These are phyloP conservation scores for Colletotrichum sp. DNA, from an alignment of 2,329 filamentous ascomycete species.

Conservation along the genomic window DNA sequence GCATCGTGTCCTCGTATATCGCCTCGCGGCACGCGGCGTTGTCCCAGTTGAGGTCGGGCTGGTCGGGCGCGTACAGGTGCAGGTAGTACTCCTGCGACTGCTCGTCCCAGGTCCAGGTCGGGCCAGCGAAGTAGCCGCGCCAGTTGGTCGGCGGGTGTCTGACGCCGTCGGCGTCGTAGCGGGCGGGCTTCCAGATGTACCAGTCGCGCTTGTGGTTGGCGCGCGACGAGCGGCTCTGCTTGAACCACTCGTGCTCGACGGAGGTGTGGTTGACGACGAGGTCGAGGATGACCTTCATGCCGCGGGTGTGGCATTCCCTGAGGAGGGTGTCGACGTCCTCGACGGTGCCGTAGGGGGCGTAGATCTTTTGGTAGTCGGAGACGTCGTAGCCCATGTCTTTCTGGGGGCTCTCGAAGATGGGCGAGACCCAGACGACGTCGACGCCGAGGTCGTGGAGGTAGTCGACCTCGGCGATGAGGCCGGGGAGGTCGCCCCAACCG, in stretches of 20 bases:
- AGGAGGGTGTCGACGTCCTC: conserved; percentile 70
- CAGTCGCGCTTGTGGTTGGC: conserved; percentile 61
- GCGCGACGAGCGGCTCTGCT: conserved; percentile 55
- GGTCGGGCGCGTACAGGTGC: conserved; percentile 69
- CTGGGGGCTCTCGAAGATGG: conserved; percentile 61
- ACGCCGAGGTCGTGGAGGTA: conserved; percentile 67
- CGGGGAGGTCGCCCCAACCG: conserved; percentile 69
- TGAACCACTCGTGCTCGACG: conserved; percentile 62
- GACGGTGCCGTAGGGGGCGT: conserved; percentile 70
- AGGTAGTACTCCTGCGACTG: conserved; percentile 58
- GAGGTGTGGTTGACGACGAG: conserved; percentile 76
- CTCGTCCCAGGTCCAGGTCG: conserved; percentile 61
- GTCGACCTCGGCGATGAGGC: conserved; percentile 68
- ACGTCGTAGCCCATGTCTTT: conserved; percentile 77
- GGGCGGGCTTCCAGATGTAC: conserved; percentile 70
- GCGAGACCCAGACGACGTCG: conserved; percentile 65
- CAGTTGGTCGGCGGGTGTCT: conserved; percentile 66
- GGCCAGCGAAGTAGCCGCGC: conserved; percentile 49
- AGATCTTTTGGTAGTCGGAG: conserved; percentile 71
- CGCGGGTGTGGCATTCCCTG: conserved; percentile 60
- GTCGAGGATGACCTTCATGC: conserved; percentile 73
- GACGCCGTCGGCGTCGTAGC: conserved; percentile 56
- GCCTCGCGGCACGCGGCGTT: conserved; percentile 68
- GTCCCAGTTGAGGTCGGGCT: conserved; percentile 83
- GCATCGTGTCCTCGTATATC: conserved; percentile 70